Evolutionary conservation across 1,284 basidiomycete species (phyloP), one percentile per base, ranked within the genome.

Genomic region (Sphaerobolus stellatus): DNA sequence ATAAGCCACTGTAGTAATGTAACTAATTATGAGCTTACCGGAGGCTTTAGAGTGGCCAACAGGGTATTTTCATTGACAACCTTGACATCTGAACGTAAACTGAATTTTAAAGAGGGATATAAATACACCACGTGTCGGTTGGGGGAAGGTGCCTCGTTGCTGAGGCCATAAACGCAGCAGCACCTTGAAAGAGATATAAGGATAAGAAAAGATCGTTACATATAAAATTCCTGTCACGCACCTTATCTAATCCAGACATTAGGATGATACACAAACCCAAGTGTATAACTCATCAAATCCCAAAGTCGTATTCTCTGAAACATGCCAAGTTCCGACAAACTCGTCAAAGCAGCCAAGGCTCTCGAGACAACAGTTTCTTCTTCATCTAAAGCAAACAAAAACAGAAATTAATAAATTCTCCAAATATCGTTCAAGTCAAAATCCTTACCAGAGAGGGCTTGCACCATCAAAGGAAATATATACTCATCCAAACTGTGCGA

Each of bases 201-300:
- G 27, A 1, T 9, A 8, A 44, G 20, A 22, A 38, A 24, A 4
- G 28, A 25, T 48, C n/a, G 14, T 7, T 28, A 36, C 38, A 14
- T 33, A 45, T 28, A 52, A 38, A 11, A 40, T 36, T 34, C 57
- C 22, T 30, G 4, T 52, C 50, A 56, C 73, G 57, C 52, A 89
- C 94, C 90, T 78, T 98, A 92, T 56, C 93, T 79, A 64, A 99
- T 91, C 95, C 96, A 98, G n/a, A 84, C 72, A 69, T 98, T 96
- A 0, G 97, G 96, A 69, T 99, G 97, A 62, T 92, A 96, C 36
- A 99, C 73, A 66, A 98, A 95, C 1, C 92, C 91, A 7, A 93
- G 75, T 0, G 90, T 88, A 0, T 86, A 84, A 52, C 86, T 90
- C 79, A 97, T 90, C 31, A 98, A 75, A 59, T 98, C 94, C 92